Percentiles rank a stretch among this genome's conserved stretches.
These are phyloP conservation scores for Naganishia friedmannii DNA, from an alignment of 768 basidiomycete genomes.

Conservation along the genomic window DNA sequence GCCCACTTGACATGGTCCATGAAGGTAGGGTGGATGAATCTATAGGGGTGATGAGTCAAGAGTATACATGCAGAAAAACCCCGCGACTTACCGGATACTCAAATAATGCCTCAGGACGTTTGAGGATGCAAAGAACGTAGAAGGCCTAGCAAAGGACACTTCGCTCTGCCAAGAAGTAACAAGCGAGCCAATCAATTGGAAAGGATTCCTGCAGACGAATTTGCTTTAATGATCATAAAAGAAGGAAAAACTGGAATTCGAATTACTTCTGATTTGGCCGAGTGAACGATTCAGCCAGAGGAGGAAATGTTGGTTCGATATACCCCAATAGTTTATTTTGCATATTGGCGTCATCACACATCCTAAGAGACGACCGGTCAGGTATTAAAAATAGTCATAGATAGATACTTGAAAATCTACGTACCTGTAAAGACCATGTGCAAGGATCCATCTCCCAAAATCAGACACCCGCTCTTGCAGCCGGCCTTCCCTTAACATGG, in stretches of 20 bases:
- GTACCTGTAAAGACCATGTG: conserved; percentile 40
- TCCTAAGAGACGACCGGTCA: background rate
- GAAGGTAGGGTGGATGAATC: conserved; percentile 39
- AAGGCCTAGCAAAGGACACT: conserved; percentile 16
- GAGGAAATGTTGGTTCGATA: conserved; percentile 4
- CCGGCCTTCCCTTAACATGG: conserved; percentile 6
- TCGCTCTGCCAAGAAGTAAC: conserved; percentile 23
- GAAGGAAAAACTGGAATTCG: background rate
- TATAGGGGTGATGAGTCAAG: background rate
- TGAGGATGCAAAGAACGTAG: conserved; percentile 29
- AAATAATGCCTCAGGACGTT: conserved; percentile 42
- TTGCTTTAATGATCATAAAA: background rate
- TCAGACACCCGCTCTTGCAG: conserved; percentile 32
- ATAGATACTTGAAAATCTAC: background rate
- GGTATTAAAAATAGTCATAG: background rate
- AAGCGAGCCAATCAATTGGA: conserved; percentile 15
- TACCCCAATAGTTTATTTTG: conserved; percentile 16
- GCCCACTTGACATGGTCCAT: conserved; percentile 39
- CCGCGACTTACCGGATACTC: conserved; percentile 30
- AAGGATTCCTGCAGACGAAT: conserved; percentile 19
- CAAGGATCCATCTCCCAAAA: conserved; percentile 38
- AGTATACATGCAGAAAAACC: background rate
- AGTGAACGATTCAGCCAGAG: conserved; percentile 8
- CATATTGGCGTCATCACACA: conserved; percentile 25
- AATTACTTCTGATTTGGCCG: conserved; percentile 9